A percentile compares a stretch with the other conserved stretches of the same genome.
Conservation (phyloP, 2,329 filamentous ascomycete genomes). For the Aspergillus fumigatus region DNA sequence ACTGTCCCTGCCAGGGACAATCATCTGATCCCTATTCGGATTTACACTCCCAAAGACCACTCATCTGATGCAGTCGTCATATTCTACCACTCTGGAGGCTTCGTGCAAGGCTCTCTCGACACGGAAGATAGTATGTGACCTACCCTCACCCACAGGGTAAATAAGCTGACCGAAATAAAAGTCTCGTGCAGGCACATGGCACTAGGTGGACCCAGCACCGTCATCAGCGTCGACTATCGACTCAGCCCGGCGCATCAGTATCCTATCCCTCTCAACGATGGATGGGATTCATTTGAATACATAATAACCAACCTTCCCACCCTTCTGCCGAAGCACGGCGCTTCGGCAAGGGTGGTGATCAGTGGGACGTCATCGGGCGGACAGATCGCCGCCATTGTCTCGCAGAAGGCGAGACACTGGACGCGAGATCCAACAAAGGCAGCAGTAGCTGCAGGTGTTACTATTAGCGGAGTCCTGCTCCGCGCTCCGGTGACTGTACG, state of each 20-base stretch:
- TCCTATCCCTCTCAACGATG: neutral
- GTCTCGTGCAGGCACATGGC: slow-evolving; percentile 2
- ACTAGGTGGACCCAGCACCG: neutral
- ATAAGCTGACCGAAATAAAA: slow-evolving; percentile 59
- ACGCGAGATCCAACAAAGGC: neutral
- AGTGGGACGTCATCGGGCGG: neutral
- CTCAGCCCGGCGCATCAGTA: neutral
- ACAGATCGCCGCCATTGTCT: neutral
- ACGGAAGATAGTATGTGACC: neutral
- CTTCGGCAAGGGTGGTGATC: neutral
- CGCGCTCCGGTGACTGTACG: neutral
- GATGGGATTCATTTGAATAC: neutral
- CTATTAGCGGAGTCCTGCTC: neutral
- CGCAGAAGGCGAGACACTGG: neutral
- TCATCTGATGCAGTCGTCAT: neutral
- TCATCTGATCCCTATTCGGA: neutral
- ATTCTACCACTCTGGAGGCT: neutral
- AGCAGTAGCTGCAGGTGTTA: neutral
- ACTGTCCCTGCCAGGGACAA: neutral
- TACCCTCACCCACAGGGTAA: slow-evolving; percentile 53
- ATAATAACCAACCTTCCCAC: neutral
- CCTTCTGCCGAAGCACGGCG: neutral
- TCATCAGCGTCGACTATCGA: slow-evolving; percentile 2
- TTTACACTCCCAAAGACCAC: neutral
- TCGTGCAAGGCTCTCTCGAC: neutral